Base-by-base conservation (phyloP, 2,329 filamentous ascomycete genomes). In the Cucurbitaria berberidis region DNA sequence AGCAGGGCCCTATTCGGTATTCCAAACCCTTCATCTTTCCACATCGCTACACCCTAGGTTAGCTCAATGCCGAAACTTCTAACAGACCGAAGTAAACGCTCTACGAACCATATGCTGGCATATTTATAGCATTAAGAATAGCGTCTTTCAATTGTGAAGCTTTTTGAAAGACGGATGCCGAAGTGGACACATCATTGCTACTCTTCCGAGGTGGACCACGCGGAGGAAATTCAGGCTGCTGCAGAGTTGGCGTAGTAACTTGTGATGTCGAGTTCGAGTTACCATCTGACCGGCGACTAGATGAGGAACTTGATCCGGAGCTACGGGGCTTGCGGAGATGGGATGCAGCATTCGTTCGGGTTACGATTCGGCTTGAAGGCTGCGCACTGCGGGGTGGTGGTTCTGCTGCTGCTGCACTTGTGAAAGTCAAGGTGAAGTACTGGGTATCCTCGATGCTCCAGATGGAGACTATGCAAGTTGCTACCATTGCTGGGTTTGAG, bases 381-480 rank as follows among this genome's bases (percentile, higher is more conserved):
- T 48, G 64, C 32, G 62, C 22, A 26, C 32, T 62, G 21, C 47
- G 54, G 21, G 48, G n/a, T 27, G 27, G 56, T 7, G n/a, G n/a
- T 2, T 60, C 58, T n/a, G 58, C 59, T 19, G 60, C 34, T 42
- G 62, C 62, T 15, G 84, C 82, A 55, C 82, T 86, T 10, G 89
- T 92, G 55, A 93, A 92, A 0, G 88, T 90, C 52, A 92, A 76
- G 1, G 88, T 91, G 67, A 86, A 92, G 72, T 88, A 91, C 9
- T 82, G 84, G 60, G 87, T 83, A 18, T 82, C 80, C 36, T 89
- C 84, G 34, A 89, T 84, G n/a, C 84, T 79, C 87, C 89, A 93
- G 6, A 90, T 83, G 0, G 86, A 89, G 19, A 92, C 84, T 41
- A 91, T 90, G 87, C 92, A 90, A 59, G 87, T 88, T 19, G 89